Conservation (phyloP, 2,329 filamentous ascomycete species). For the Diaporthe sp. region DNA sequence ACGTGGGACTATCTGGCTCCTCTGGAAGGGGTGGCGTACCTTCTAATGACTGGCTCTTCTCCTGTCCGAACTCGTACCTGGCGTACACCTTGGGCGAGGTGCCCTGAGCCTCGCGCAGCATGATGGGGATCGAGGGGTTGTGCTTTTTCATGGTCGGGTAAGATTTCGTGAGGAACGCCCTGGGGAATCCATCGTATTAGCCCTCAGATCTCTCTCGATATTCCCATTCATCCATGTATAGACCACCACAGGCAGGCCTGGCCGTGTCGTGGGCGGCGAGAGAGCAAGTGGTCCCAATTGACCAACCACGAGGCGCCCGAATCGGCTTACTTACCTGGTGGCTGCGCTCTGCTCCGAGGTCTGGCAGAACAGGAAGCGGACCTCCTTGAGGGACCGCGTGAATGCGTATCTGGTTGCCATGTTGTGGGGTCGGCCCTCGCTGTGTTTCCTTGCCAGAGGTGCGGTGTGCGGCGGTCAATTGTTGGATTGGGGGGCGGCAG, state of each 20-base stretch:
- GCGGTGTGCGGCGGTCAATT: conserved; percentile 44
- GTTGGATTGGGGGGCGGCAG: conserved; percentile 39
- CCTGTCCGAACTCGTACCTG: conserved; percentile 79
- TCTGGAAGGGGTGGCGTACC: conserved; percentile 48
- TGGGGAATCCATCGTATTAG: conserved; percentile 54
- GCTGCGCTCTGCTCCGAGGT: conserved; percentile 91
- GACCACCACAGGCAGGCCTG: neutral
- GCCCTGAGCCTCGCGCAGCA: conserved; percentile 92
- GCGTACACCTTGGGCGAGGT: conserved; percentile 90
- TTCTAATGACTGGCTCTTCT: conserved; percentile 71
- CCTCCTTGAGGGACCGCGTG: conserved; percentile 88
- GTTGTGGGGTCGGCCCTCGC: conserved; percentile 48
- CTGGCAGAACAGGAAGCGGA: conserved; percentile 98
- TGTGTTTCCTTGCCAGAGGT: neutral
- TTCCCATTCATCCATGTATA: neutral
- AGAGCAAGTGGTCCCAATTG: neutral
- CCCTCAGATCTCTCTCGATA: neutral
- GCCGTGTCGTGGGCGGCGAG: neutral
- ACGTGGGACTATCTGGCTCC: neutral
- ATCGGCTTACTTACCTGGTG: conserved; percentile 75
- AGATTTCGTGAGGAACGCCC: conserved; percentile 89
- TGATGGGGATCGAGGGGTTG: conserved; percentile 93
- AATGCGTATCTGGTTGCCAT: conserved; percentile 98
- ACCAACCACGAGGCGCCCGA: conserved; percentile 30
- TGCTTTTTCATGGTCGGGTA: conserved; percentile 99